Conservation (phyloP, 768 basidiomycete species). For the Ephemerocybe angulata region DNA sequence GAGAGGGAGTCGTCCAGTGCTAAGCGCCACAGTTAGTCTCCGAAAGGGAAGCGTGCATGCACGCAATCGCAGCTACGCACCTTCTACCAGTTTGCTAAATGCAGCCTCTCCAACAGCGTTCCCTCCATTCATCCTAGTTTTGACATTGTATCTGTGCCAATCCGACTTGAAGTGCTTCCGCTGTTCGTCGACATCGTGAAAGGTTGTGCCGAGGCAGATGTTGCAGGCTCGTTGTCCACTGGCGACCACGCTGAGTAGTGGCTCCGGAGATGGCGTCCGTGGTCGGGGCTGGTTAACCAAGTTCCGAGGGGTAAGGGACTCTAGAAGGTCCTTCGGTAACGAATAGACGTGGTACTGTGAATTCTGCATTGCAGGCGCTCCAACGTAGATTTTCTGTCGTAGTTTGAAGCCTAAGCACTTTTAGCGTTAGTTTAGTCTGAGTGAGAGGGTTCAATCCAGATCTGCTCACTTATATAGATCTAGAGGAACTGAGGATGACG, state of each 20-base stretch:
- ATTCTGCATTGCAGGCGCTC: constrained; percentile 18
- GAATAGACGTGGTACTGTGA: constrained; percentile 65
- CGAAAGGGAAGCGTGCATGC: neutral
- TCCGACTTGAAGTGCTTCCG: constrained; percentile 86
- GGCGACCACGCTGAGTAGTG: constrained; percentile 26
- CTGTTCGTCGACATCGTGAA: constrained; percentile 77
- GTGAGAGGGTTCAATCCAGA: neutral
- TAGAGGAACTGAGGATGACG: neutral
- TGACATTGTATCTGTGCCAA: constrained; percentile 98
- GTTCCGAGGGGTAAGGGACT: constrained; percentile 66
- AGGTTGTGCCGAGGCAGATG: constrained; percentile 65
- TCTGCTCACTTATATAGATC: neutral
- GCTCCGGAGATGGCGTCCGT: constrained; percentile 33
- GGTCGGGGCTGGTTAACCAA: constrained; percentile 41
- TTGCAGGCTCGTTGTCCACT: constrained; percentile 59
- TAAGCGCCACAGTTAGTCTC: constrained; percentile 24
- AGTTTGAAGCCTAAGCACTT: neutral
- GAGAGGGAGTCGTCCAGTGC: constrained; percentile 86
- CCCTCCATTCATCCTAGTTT: constrained; percentile 65
- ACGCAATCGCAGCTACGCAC: constrained; percentile 37
- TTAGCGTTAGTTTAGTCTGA: neutral
- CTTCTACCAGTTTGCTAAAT: constrained; percentile 78
- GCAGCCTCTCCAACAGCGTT: constrained; percentile 61
- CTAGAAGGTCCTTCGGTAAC: constrained; percentile 64
- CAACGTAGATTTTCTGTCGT: neutral